Evolutionary conservation across 768 basidiomycete genomes (phyloP).

Genomic region (Tricholoma flavovirens): DNA sequence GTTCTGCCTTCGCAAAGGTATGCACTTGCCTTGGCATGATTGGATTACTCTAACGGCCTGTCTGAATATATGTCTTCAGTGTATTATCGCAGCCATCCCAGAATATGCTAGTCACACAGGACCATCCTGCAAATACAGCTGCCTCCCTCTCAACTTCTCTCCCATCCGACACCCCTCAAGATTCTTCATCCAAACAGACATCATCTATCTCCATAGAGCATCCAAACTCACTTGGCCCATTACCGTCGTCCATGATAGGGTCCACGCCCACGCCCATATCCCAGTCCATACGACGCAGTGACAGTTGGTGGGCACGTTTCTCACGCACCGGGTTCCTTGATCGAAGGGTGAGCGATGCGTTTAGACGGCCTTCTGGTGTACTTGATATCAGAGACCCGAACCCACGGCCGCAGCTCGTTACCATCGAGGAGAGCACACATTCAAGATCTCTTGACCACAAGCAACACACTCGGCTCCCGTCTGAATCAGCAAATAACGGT

Average conservation of each 20-base stretch:
- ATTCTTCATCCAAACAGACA: slow-evolving; percentile 18
- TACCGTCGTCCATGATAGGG: slow-evolving; percentile 36
- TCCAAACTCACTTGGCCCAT: slow-evolving; percentile 24
- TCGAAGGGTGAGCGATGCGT: slow-evolving; percentile 39
- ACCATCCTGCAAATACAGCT: slow-evolving; percentile 10
- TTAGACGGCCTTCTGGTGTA: slow-evolving; percentile 20
- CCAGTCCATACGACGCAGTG: slow-evolving; percentile 54
- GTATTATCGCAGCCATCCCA: slow-evolving; percentile 34
- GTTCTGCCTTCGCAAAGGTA: slow-evolving; percentile 17
- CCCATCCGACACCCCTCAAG: slow-evolving; percentile 23
- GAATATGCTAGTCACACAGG: slow-evolving; percentile 23
- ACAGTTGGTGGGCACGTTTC: slow-evolving; percentile 78
- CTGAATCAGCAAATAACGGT: slow-evolving; percentile 7
- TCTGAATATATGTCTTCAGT: slow-evolving; percentile 19
- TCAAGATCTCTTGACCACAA: slow-evolving; percentile 21
- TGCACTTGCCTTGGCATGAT: slow-evolving; percentile 27
- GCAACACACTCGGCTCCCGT: slow-evolving; percentile 9
- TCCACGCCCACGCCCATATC: slow-evolving; percentile 31
- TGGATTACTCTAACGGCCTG: slow-evolving; percentile 20
- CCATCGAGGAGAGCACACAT: slow-evolving; percentile 49
- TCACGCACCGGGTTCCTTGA: slow-evolving; percentile 62
- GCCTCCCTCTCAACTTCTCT: slow-evolving; percentile 24
- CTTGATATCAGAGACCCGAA: slow-evolving; percentile 76
- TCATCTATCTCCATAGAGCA: slow-evolving; percentile 25
- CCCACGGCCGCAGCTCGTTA: slow-evolving; percentile 59